Percentiles rank a stretch among this genome's conserved stretches.
phyloP scores from a whole-genome alignment of 345 rosid species.

The Sapria himalayana region DNA sequence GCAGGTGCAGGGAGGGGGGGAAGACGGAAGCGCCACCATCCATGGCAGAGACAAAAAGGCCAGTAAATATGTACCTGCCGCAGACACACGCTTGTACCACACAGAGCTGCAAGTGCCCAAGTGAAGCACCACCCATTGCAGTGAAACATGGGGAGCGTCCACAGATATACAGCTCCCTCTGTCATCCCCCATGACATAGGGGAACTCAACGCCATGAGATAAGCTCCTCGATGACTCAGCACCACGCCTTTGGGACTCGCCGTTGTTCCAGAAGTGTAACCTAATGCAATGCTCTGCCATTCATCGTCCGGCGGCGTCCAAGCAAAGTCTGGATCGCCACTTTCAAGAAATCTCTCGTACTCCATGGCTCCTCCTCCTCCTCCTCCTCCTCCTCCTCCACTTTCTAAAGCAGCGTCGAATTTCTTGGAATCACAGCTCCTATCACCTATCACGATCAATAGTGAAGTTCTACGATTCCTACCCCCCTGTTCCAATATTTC shows the following conservation, averaged over 20 bases:
- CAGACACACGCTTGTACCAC: constrained; percentile 71
- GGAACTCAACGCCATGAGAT: constrained; percentile 45
- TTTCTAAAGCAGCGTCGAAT: constrained; percentile 30
- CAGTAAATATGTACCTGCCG: constrained; percentile 48
- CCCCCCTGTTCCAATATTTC: constrained; percentile 31
- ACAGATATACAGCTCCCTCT: constrained; percentile 67
- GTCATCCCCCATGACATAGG: constrained; percentile 70
- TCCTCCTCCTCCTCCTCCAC: constrained; percentile 65
- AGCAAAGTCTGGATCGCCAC: constrained; percentile 45
- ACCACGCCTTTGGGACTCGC: constrained; percentile 87
- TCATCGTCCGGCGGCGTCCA: constrained; percentile 87
- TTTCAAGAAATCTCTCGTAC: constrained; percentile 58
- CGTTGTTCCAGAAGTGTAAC: constrained; percentile 93
- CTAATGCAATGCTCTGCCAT: constrained; percentile 90
- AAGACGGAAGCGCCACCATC: no score
- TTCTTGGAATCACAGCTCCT: constrained; percentile 37
- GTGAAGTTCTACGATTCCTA: constrained; percentile 30
- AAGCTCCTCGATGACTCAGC: constrained; percentile 77
- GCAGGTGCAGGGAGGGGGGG: no score
- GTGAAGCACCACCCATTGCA: constrained; percentile 82
- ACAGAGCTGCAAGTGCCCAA: constrained; percentile 71
- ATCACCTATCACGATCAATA: constrained; percentile 58
- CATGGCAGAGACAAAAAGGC: no score
- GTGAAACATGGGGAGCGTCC: constrained; percentile 97
- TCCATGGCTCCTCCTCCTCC: constrained; percentile 66